These are phyloP conservation scores for Podila verticillata DNA, from an alignment of 192 early-diverging fungal genomes.

Conservation along the genomic window DNA sequence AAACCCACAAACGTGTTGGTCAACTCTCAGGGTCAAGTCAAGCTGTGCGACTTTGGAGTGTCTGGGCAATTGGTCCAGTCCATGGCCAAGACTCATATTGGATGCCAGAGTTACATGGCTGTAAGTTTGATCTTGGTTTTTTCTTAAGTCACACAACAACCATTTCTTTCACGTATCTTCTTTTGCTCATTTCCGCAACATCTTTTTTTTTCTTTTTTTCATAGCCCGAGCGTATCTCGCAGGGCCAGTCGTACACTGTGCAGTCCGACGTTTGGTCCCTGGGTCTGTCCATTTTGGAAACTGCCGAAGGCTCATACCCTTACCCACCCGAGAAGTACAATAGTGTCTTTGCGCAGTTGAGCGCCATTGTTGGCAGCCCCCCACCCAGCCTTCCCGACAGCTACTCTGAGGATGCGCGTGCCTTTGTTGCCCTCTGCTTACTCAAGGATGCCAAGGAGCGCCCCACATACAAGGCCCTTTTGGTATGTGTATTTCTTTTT, in stretches of 20 bases:
- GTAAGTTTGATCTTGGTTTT: constrained; percentile 53
- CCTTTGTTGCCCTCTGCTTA: constrained; percentile 82
- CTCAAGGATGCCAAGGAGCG: constrained; percentile 75
- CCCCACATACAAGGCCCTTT: constrained; percentile 79
- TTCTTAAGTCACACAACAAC: too few species aligned
- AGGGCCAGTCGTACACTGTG: constrained; percentile 78
- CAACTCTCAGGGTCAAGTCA: constrained; percentile 88
- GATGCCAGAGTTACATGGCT: constrained; percentile 96
- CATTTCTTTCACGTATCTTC: not conserved
- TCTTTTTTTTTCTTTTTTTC: constrained; percentile 4
- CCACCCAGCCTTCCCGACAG: constrained; percentile 78
- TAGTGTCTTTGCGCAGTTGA: constrained; percentile 88
- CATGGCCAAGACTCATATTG: constrained; percentile 92
- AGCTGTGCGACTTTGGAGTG: constrained; percentile 97
- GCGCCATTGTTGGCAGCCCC: constrained; percentile 83
- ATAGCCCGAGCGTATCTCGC: constrained; percentile 89
- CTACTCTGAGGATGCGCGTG: constrained; percentile 75
- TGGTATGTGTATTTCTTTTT: constrained; percentile 53
- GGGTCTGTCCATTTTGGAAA: constrained; percentile 88
- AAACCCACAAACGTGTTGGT: constrained; percentile 96
- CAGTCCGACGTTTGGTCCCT: constrained; percentile 96
- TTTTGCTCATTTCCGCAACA: not conserved
- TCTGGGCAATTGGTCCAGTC: constrained; percentile 90
- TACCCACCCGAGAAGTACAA: constrained; percentile 75
- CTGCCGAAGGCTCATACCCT: constrained; percentile 82